Base-by-base conservation (phyloP, 352 stramenopile species). In the Albugo candida region DNA sequence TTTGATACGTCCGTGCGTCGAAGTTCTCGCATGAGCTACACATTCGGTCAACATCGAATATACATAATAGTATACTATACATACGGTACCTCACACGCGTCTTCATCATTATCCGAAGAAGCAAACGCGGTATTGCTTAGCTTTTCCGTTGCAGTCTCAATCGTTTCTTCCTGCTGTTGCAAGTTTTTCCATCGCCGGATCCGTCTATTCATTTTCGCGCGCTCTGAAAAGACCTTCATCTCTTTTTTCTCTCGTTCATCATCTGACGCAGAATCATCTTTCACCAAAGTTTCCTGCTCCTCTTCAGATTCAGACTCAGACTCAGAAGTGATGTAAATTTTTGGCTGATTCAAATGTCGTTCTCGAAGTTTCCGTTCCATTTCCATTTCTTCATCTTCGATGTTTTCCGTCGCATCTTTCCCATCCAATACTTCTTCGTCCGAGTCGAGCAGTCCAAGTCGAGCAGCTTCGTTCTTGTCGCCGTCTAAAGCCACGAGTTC, bases 161-260 rank as follows among this genome's bases (percentile, higher is more conserved):
- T 53, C 3, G 48, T 58, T 41, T 65, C 55, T 14, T 73, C 60
- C 5, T 60, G 48, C 11, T 61, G 67, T 53, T 88, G 70, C 53
- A 84, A 39, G 37, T 86, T 68, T 41, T 81, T 83, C 77, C 86
- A 85, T 48, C 77, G 77, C 49, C 83, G 70, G 71, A 89, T 86
- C 18, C 77, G 73, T 21, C 77, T 73, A 43, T 89, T 89, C 49
- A 89, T 76, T 18, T 74, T 68, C 13, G 77, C 77, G 14, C 70
- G 65, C 48, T 85, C 77, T 0, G 71, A 85, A 44, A 89, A 89
- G 13, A 83, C 57, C 42, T 89, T 89, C 68, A 89, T 89, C 52
- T 89, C 74, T 38, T 83, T 74, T 2, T 63, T 63, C 52, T 89
- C 77, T 13, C 77, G 74, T 41, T 85, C 77, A 43, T 86, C 77